These are phyloP conservation scores for Rhodotorula sp. DNA, from an alignment of 1,284 basidiomycete species.

Conservation along the genomic window DNA sequence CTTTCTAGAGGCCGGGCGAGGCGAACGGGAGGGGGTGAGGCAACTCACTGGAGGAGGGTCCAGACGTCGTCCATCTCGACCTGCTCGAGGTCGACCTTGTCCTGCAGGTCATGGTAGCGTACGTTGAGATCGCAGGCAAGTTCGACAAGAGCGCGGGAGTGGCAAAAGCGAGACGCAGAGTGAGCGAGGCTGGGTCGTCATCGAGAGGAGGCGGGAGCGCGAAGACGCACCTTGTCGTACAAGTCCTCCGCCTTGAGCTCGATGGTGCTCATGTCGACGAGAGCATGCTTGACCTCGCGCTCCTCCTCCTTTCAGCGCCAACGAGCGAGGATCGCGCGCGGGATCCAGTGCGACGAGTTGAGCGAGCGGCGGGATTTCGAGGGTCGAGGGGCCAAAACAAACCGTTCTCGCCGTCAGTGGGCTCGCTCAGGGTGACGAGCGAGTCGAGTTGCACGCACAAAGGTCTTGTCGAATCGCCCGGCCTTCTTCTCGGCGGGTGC, in stretches of 20 bases:
- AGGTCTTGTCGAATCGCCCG: constrained; percentile 41
- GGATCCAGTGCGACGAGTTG: neutral
- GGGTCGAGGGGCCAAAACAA: neutral
- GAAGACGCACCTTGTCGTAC: constrained; percentile 35
- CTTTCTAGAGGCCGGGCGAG: neutral
- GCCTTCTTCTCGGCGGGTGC: constrained; percentile 28
- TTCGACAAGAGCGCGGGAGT: neutral
- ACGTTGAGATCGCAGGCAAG: neutral
- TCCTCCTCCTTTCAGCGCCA: constrained; percentile 30
- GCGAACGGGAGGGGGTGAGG: neutral
- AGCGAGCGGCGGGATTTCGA: neutral
- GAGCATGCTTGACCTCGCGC: constrained; percentile 45
- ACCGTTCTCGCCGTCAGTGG: neutral
- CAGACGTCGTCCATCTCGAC: constrained; percentile 96
- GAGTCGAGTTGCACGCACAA: constrained; percentile 10
- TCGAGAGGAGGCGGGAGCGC: neutral
- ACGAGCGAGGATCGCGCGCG: neutral
- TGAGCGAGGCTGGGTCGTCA: neutral
- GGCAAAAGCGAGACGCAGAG: no score
- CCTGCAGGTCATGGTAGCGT: constrained; percentile 71
- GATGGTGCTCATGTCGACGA: constrained; percentile 58
- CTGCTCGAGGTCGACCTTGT: constrained; percentile 97
- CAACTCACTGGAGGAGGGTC: constrained; percentile 81
- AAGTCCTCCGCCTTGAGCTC: constrained; percentile 90
- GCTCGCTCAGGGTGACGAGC: no score